Base-by-base conservation (phyloP, 164 flowering plant species). In the Platanus orientalis region DNA sequence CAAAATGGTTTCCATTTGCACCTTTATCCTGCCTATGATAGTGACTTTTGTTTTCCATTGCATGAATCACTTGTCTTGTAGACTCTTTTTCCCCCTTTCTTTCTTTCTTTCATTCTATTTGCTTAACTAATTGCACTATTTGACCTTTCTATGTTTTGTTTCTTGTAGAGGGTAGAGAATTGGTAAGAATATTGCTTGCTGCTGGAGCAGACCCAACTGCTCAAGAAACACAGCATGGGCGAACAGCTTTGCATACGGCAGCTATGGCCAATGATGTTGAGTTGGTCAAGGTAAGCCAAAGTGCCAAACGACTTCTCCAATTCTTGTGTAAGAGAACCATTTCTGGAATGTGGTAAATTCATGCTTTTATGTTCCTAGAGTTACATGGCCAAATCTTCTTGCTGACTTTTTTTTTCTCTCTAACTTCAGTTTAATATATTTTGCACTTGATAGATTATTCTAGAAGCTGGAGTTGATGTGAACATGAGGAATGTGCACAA, bases 131-230 rank as follows among this genome's bases (percentile, higher is more conserved):
- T 25, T 60, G 16, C 30, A 42, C 50, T 64, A 7, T 12, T 60
- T 17, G 16, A 60, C 39, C 34, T 5, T 71, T 56, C 52, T 26
- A 52, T 12, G 28, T 34, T 50, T 6, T 63, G 28, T 45, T 42
- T 6, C 21, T 11, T 72, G 61, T 62, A 95, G 99, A 86, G 72
- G 97, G 96, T 36, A 84, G 99, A 78, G 92, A 89, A 71, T 61
- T 92, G 76, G 99, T 88, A 36, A 77, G 67, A 55, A 60, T 92
- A 58, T 77, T 95, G 76, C 96, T 95, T 64, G 82, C 86, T 67
- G 94, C 99, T 71, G 99, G 99, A 60, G 99, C 97, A 53, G 86
- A 90, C 75, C 91, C 96, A 51, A 71, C 85, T 64, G 89, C 92
- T 26, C 92, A 89, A 74, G 99, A 92, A 66, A 54, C 79, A 47